phyloP scores from a whole-genome alignment of 23 red algal genomes.

The Gracilariopsis chorda region DNA sequence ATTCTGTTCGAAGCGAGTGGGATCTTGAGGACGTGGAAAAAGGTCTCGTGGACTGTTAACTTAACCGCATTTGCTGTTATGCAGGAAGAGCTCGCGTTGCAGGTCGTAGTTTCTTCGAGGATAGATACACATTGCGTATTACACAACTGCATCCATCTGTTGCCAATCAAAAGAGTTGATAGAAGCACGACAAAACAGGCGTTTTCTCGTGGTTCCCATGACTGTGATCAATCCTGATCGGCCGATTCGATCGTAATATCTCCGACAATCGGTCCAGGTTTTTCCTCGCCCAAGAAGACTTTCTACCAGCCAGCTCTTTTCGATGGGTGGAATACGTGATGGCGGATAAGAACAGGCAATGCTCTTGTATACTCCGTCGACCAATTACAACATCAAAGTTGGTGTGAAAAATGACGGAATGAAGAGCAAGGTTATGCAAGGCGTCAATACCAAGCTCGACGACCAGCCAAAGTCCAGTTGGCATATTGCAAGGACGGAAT shows the following conservation, averaged over 20 bases:
- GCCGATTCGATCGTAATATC: slow-evolving; percentile 38
- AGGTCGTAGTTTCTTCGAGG: too few relatives aligned
- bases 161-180: neutral
- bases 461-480: slow-evolving; percentile 1
- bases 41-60: too few relatives aligned
- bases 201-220: neutral
- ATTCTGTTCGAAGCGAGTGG: too few relatives aligned
- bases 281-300: slow-evolving; percentile 5
- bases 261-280: neutral
- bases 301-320: neutral
- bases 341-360: neutral
- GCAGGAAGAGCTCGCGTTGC: too few relatives aligned
- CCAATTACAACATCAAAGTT: neutral
- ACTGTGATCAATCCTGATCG: slow-evolving; percentile 5
- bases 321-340: neutral
- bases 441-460: slow-evolving; percentile 18
- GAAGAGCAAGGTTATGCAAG: slow-evolving; percentile 3
- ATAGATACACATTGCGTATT: too few relatives aligned
- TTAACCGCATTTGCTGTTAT: too few relatives aligned
- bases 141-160: too few relatives aligned
- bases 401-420: neutral
- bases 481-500: neutral
- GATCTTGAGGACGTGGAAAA: too few relatives aligned
- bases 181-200: neutral
- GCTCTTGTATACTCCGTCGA: neutral